Percentiles rank a stretch among this genome's conserved stretches.
Conservation (phyloP, 257 asterid species). For the Solanum sejunctum region DNA sequence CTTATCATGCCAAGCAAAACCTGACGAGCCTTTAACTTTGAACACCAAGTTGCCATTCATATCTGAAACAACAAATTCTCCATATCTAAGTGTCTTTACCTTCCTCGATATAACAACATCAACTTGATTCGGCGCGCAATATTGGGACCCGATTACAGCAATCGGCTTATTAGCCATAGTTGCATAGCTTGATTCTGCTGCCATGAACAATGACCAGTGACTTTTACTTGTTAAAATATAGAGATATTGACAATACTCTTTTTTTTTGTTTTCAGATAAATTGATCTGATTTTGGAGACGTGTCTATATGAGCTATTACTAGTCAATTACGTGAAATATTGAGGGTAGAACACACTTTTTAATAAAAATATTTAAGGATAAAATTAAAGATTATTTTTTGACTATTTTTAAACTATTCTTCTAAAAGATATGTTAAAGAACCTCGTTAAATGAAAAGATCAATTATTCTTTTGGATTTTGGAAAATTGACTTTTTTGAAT, state of each 20-base stretch:
- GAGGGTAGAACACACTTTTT: too few species aligned
- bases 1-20: background rate
- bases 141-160: constrained; percentile 16
- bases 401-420: too few species aligned
- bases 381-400: too few species aligned
- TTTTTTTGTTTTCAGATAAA: background rate
- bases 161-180: background rate
- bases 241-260: background rate
- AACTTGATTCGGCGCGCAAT: constrained; percentile 7
- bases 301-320: too few species aligned
- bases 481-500: too few species aligned
- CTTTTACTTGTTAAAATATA: background rate
- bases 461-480: too few species aligned
- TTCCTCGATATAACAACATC: constrained; percentile 12
- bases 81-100: background rate
- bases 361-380: too few species aligned
- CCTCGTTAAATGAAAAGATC: too few species aligned
- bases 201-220: background rate
- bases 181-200: background rate
- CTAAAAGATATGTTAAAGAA: too few species aligned
- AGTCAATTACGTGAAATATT: too few species aligned
- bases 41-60: constrained; percentile 18
- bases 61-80: constrained; percentile 8
- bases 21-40: constrained; percentile 1
- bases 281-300: too few species aligned